phyloP scores from a whole-genome alignment of 768 basidiomycete genomes.

The Flagelloscypha sp. region DNA sequence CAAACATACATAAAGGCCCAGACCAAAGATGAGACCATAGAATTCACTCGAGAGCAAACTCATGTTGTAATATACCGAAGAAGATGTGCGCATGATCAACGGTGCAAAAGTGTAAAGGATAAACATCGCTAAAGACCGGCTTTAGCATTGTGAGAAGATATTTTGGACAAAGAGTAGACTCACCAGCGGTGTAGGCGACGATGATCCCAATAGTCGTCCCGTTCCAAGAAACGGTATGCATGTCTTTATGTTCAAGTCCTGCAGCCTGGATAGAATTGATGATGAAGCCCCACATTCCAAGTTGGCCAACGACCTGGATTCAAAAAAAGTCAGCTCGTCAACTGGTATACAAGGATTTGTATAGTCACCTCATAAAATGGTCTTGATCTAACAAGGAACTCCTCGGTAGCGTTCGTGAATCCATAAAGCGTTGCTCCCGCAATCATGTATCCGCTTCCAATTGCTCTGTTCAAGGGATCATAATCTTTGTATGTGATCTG shows the following conservation, averaged over 20 bases:
- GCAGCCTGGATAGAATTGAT: constrained; percentile 76
- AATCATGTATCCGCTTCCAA: constrained; percentile 84
- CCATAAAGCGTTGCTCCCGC: constrained; percentile 81
- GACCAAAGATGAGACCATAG: constrained; percentile 73
- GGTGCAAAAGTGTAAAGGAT: constrained; percentile 82
- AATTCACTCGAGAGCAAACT: constrained; percentile 84
- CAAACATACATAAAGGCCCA: constrained; percentile 42
- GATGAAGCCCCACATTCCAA: constrained; percentile 79
- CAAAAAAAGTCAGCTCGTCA: constrained; percentile 1
- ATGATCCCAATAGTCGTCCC: constrained; percentile 50
- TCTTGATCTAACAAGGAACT: constrained; percentile 71
- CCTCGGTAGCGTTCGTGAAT: constrained; percentile 83
- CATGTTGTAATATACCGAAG: constrained; percentile 80
- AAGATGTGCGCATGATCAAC: constrained; percentile 77
- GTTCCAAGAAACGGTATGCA: constrained; percentile 65
- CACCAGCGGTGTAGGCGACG: constrained; percentile 31
- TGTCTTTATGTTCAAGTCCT: constrained; percentile 58
- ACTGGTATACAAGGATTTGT: background rate
- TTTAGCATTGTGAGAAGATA: no score
- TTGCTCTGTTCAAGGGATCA: constrained; percentile 53
- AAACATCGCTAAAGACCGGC: constrained; percentile 80
- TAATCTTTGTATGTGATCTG: constrained; percentile 71
- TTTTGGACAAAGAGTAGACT: no score
- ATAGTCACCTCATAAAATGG: constrained; percentile 65
- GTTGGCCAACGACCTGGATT: constrained; percentile 65